Base-by-base conservation (phyloP, 1,284 basidiomycete species). In the Puccinia horiana region DNA sequence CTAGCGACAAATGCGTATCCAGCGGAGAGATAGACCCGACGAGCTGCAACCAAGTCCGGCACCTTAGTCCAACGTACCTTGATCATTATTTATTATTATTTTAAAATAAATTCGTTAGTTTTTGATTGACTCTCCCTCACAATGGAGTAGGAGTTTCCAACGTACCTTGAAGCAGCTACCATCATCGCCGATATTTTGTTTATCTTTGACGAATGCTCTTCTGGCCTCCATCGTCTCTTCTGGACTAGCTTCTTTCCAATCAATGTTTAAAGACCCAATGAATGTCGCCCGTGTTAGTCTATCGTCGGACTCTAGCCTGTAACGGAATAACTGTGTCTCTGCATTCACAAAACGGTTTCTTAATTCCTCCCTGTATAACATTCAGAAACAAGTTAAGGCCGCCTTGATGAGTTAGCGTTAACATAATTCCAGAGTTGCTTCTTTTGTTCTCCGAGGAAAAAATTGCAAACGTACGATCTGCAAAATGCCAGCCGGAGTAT, bases 401-500 rank as follows among this genome's bases (percentile, higher is more conserved):
- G n/a, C n/a, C n/a, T n/a, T n/a, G n/a, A n/a, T n/a, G n/a, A n/a
- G n/a, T n/a, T n/a, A n/a, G n/a, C n/a, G n/a, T n/a, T n/a, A n/a
- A n/a, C n/a, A n/a, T n/a, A n/a, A n/a, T n/a, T n/a, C n/a, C n/a
- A n/a, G n/a, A n/a, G n/a, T n/a, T n/a, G 8, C 9, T 58, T 47
- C 16, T 47, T 47, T 47, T 47, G 8, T 47, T 47, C 16, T 47
- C 16, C 44, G 9, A 65, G 26, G 32, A 65, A 65, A 20, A 70
- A 18, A 70, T 44, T 16, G 61, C 29, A 35, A 2, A 91, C 94
- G 87, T 87, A 97, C 95, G 94, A 95, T 82, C 94, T 91, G 88
- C 95, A 97, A 87, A 99, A 99, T 1, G 97, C 96, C 56, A 99
- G 89, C 65, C 97, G 89, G 83, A 99, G 89, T 2, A 99, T 94